A percentile compares a stretch with the other conserved stretches of the same genome.
Evolutionary conservation across 2,329 filamentous ascomycete species (phyloP).

Genomic region (Hypomyces rosellus): DNA sequence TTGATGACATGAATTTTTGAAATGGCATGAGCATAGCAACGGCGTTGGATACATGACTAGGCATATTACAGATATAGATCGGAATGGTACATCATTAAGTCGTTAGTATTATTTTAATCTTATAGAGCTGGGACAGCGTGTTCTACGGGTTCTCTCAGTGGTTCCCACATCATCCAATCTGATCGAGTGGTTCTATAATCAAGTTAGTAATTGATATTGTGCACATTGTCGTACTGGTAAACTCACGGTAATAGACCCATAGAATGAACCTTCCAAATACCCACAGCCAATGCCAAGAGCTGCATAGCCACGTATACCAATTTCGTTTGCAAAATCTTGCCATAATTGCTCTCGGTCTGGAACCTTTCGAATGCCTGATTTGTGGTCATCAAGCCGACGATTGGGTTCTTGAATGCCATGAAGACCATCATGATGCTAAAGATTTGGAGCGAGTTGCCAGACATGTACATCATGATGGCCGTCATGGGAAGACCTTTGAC

Average conservation of each 20-base stretch:
- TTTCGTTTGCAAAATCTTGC: conserved; percentile 76
- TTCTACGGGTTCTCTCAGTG: conserved; percentile 62
- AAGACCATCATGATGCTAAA: conserved; percentile 99
- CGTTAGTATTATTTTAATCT: conserved; percentile 4
- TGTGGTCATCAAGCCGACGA: conserved; percentile 75
- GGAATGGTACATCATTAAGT: not conserved
- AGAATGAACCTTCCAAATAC: conserved; percentile 91
- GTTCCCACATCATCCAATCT: conserved; percentile 97
- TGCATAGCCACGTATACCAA: conserved; percentile 84
- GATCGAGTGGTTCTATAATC: conserved; percentile 74
- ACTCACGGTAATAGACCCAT: conserved; percentile 92
- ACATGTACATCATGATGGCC: conserved; percentile 99
- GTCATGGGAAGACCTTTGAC: conserved; percentile 97
- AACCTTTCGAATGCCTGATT: conserved; percentile 87
- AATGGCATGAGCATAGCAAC: conserved; percentile 9
- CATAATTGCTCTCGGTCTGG: conserved; percentile 71
- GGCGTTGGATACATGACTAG: conserved; percentile 7
- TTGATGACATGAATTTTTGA: conserved; percentile 1
- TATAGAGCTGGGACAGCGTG: conserved; percentile 57
- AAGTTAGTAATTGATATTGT: conserved; percentile 1
- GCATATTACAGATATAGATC: not conserved
- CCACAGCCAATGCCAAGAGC: conserved; percentile 72
- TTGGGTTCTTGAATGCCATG: conserved; percentile 96
- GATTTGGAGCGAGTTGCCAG: conserved; percentile 94
- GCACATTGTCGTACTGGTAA: not conserved